Base-by-base conservation (phyloP, 176 grass and related monocot genomes). In the Carex scoparia region DNA sequence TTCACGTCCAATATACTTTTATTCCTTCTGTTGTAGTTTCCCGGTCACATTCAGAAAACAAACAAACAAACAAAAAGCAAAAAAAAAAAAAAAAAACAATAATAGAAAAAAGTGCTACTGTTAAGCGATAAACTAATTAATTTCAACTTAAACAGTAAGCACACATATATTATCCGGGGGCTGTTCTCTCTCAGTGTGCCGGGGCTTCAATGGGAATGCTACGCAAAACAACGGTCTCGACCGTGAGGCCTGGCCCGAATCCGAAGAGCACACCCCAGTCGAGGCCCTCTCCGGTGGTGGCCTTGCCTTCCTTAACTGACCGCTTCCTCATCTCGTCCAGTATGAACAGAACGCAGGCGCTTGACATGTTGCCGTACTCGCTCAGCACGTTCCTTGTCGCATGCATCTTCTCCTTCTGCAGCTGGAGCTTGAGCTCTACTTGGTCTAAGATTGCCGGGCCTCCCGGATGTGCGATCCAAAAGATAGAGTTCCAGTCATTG, bases 321-420 rank as follows among this genome's bases (percentile, higher is more conserved):
- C 38, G 38, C 44, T 7, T 28, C 37, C 80, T 82, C 80, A 82
- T 82, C 80, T 82, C 80, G 12, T 82, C 80, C 11, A 82, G 19
- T 13, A 82, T 82, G n/a, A 82, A 82, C 3, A 82, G 42, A n/a
- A 82, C 80, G 18, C 80, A 82, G 0, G 80, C 80, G 2, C 80
- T 82, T 1, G 80, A 82, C 80, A 82, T 82, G 80, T 82, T 82
- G n/a, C 80, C 80, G 37, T 82, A 82, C 80, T 82, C 80, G 18
- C 63, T 82, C 80, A 82, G 23, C 44, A 82, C 59, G 2, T 82
- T 61, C n/a, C 40, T 82, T 7, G 80, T 82, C 0, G 59, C 61
- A 27, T 46, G 1, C 80, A 82, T 82, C 61, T 82, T 82, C 61
- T 82, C 80, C 61, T 82, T 82, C 30, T 82, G 8, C 38, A 82